phyloP scores from a whole-genome alignment of 768 basidiomycete genomes.

The Auricularia sp. region DNA sequence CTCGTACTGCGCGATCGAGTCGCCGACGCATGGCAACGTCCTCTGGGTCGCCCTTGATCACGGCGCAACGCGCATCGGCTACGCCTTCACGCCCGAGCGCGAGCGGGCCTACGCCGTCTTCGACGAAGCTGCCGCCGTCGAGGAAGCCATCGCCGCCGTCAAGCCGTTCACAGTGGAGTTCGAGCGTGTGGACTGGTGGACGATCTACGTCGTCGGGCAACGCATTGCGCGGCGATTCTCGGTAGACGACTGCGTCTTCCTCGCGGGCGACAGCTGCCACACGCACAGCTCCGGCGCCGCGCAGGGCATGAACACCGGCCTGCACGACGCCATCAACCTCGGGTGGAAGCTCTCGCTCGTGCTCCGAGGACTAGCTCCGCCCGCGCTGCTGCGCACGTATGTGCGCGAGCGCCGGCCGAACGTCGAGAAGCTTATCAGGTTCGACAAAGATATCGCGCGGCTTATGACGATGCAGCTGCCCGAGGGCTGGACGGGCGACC shows the following conservation, averaged over 20 bases:
- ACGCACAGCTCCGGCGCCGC: constrained; percentile 11
- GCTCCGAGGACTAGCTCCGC: constrained; percentile 26
- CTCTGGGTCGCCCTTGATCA: constrained; percentile 3
- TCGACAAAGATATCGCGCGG: neutral
- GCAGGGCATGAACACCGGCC: constrained; percentile 12
- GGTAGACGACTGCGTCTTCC: constrained; percentile 5
- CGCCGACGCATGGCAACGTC: constrained; percentile 7
- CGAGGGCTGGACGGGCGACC: constrained; percentile 7
- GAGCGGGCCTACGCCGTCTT: neutral
- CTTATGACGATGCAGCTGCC: constrained; percentile 5
- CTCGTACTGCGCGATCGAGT: constrained; percentile 6
- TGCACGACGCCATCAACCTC: constrained; percentile 24
- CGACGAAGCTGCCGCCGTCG: neutral
- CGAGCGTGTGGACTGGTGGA: constrained; percentile 11
- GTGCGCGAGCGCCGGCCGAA: constrained; percentile 36
- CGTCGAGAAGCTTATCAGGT: constrained; percentile 31
- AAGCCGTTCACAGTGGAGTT: constrained; percentile 18
- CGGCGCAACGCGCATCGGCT: neutral
- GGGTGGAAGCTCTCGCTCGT: constrained; percentile 38
- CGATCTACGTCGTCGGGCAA: constrained; percentile 11
- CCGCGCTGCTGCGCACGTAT: constrained; percentile 32
- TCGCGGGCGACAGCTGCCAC: constrained; percentile 12
- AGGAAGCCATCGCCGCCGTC: constrained; percentile 8
- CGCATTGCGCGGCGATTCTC: constrained; percentile 9
- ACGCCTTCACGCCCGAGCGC: neutral